Evolutionary conservation across 768 basidiomycete species (phyloP), one percentile per base, ranked within the genome.

Genomic region (Agaricus subrufescens): DNA sequence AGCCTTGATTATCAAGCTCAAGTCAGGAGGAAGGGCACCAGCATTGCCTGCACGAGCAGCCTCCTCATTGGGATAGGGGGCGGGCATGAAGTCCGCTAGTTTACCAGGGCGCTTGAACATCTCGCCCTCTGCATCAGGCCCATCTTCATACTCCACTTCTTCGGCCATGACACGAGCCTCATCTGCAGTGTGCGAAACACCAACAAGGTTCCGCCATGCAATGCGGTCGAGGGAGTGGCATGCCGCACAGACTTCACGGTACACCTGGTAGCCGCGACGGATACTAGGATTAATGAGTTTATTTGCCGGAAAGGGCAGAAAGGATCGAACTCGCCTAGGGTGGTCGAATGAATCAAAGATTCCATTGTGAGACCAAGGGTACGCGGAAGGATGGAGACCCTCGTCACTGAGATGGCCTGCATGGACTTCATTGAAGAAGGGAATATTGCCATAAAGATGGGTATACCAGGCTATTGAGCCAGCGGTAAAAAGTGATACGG

Each of bases 71-170:
- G 95, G 85, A 76, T 99, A 99, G 43, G 97, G 93, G 46, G 80
- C 68, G 54, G 96, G 97, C 80, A 99, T 78, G 74, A 98, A 98
- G 71, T 99, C 97, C 39, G 97, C 86, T 57, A 98, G 87, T 75
- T 99, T 99, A 73, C 97, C 97, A 11, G 97, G 97, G 53, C 97
- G 82, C 75, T 93, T 86, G 83, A 98, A 99, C 95, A 97, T 98
- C 75, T 98, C 94, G 62, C 97, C 97, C 62, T 89, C 77, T 61
- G 87, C 87, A 69, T 98, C 84, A 48, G 97, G 97, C 37, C 97
- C 97, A 67, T 99, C 97, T 66, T 84, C 81, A 73, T 98, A 99
- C 73, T 99, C 97, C 56, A 94, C 78, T 66, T 98, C 96, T 75
- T 97, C 97, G 9, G 97, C 97, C 88, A 98, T 84, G 2, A 79